Conservation (phyloP, 2,329 filamentous ascomycete genomes). For the Aureobasidium uvarum region DNA sequence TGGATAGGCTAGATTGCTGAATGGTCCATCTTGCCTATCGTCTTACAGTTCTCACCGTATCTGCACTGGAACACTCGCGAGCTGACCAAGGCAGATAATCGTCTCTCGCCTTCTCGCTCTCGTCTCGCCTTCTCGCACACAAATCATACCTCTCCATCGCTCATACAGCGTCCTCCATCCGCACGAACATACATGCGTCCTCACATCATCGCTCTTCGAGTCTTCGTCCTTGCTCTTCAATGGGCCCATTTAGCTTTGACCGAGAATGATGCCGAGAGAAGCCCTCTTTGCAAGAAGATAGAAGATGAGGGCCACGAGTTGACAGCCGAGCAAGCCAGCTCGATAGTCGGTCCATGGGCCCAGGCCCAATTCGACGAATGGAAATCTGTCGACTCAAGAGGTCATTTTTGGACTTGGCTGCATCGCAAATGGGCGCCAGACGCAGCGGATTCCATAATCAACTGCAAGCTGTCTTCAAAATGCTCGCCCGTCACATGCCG, state of each 20-base stretch:
- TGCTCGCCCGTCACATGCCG: not conserved
- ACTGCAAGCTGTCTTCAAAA: not conserved
- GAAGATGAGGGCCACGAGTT: not conserved
- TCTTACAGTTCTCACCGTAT: too few species aligned
- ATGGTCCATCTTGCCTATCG: too few species aligned
- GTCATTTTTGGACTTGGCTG: not conserved
- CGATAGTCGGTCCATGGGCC: constrained; percentile 1
- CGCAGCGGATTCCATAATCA: not conserved
- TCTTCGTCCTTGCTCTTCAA: not conserved
- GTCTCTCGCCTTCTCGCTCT: too few species aligned
- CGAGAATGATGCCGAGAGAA: not conserved
- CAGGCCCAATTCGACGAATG: not conserved
- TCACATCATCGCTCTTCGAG: too few species aligned
- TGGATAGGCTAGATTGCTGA: too few species aligned
- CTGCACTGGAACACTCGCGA: too few species aligned
- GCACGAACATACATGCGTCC: too few species aligned
- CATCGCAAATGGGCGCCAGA: constrained; percentile 1
- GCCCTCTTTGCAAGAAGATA: not conserved
- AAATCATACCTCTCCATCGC: too few species aligned
- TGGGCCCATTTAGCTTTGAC: not conserved
- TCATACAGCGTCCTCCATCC: too few species aligned
- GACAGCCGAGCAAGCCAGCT: not conserved
- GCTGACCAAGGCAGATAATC: too few species aligned
- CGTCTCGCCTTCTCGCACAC: too few species aligned
- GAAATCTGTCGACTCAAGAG: not conserved